Base-by-base conservation (phyloP, 805 yeast species). In the Wickerhamomyces hampshirensis region DNA sequence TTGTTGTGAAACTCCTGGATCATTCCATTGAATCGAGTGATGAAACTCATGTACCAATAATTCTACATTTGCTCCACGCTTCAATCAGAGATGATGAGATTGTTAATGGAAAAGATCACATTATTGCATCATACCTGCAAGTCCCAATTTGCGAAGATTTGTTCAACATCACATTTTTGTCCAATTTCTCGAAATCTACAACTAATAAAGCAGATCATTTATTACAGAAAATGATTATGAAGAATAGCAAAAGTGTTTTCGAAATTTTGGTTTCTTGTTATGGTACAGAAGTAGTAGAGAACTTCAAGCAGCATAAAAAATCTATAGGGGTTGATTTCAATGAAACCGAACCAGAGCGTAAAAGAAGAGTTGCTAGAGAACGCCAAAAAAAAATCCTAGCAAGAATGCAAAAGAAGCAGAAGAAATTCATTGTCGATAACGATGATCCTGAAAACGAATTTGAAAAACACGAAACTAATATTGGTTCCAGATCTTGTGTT, bases 51-150 rank as follows among this genome's bases (percentile, higher is more conserved):
- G 56, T 81, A 24, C 73, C 77, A 13, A 77, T 75, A 29, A 50
- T 80, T n/a, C 63, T 84, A 26, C 93, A 84, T 53, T 63, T 84
- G 33, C 44, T 81, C 3, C 87, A 84, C 60, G 89, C 84, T 5
- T 63, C 80, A 6, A 50, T 83, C 14, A 49, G 62, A 19, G 82
- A 78, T 50, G 69, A 69, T 35, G 77, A 71, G 8, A 31, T 46
- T 18, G 44, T 62, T 3, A 56, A 65, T 43, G 80, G 77, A 1
- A 38, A 52, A 8, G 37, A 51, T 2, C 60, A 69, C 29, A 44
- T 70, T 17, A 72, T 75, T 30, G 17, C 23, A 14, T 30, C 28
- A 4, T 37, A 37, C 2, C 38, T 44, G 7, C 24, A 21, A 21
- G 10, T 21, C 11, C 84, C 86, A 5, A 64, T 78, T 23, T 63